Base-by-base conservation (phyloP, 192 early-diverging fungal species). In the Geosiphon pyriformis region DNA sequence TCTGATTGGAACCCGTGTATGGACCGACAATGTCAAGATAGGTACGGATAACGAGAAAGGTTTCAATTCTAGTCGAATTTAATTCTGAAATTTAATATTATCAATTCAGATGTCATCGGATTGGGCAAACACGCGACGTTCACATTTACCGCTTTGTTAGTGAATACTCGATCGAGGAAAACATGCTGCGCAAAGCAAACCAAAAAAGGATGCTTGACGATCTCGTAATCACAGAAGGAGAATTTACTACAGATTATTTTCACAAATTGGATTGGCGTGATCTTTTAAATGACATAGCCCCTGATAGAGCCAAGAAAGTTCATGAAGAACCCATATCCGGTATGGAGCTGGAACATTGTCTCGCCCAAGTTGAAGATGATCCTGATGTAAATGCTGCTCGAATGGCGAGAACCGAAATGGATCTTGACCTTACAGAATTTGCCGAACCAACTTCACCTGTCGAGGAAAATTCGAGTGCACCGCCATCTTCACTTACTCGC, bases 1-100 rank as follows among this genome's bases (percentile, higher is more conserved):
- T 84, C 82, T 50, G 89, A 91, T 65, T 91, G 85, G 82, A 90
- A 90, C 65, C 88, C 88, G 8, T 83, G 82, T 50, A 88, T 88
- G 86, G 88, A 90, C 63, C 72, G 82, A 48, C 84, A 86, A 67
- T 86, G 84, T 67, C 85, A 87, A 74, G 85, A 87, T 65, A 78
- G 80, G 77, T 76, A 74, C 48, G 26, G 22, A 20, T 22, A 50
- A 42, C 27, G 30, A 47, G 49, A 22, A 20, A 18, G 12, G 0
- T 22, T 49, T 33, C 8, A 46, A 31, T 30, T 50, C 7, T 49
- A n/a, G 27, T 23, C 15, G 31, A 32, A 63, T 30, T 50, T 50
- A 3, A 33, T 33, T 26, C 1, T 10, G 4, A 46, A 56, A 30
- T 53, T 23, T 26, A 55, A 47, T 58, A 27, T 57, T 32, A 22